Percentiles rank a stretch among this genome's conserved stretches.
Conservation (phyloP, 2,329 filamentous ascomycete species). For the Ophiostoma sp. region DNA sequence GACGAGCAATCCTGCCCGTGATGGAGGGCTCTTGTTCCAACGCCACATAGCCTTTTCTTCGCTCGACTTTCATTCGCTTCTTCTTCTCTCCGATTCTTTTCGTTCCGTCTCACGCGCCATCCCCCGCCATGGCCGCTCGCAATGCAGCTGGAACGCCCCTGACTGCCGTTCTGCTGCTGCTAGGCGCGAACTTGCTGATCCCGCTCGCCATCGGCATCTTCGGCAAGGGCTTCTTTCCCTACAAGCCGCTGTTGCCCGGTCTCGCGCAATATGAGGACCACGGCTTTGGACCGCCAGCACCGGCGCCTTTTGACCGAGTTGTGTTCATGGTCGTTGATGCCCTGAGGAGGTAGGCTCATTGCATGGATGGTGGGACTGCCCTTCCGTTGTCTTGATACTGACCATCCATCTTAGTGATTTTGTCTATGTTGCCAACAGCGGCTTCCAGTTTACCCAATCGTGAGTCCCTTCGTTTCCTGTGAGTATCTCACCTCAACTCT, state of each 20-base stretch:
- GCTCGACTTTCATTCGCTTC: not conserved
- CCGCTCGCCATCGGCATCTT: constrained; percentile 75
- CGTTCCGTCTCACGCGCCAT: not conserved
- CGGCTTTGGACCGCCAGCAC: constrained; percentile 56
- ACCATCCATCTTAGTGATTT: constrained; percentile 68
- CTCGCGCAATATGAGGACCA: constrained; percentile 67
- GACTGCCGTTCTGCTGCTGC: constrained; percentile 49
- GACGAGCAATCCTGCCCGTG: constrained; percentile 5
- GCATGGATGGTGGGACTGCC: not conserved
- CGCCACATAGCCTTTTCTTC: not conserved
- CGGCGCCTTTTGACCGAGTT: constrained; percentile 79
- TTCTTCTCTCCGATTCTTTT: not conserved
- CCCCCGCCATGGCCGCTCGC: not conserved
- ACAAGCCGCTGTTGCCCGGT: constrained; percentile 89
- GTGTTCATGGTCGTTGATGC: constrained; percentile 99
- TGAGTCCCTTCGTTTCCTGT: constrained; percentile 42
- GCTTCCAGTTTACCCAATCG: constrained; percentile 87
- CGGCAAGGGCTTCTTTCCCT: constrained; percentile 92
- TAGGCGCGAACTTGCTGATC: constrained; percentile 73
- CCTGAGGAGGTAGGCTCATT: constrained; percentile 65
- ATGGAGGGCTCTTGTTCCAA: constrained; percentile 12
- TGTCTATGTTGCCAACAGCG: constrained; percentile 78
- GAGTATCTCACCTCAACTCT: not conserved
- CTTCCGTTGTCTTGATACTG: not conserved
- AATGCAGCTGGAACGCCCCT: not conserved